Conservation (phyloP, 805 yeast species). For the Saccharomycopsis sp. region DNA sequence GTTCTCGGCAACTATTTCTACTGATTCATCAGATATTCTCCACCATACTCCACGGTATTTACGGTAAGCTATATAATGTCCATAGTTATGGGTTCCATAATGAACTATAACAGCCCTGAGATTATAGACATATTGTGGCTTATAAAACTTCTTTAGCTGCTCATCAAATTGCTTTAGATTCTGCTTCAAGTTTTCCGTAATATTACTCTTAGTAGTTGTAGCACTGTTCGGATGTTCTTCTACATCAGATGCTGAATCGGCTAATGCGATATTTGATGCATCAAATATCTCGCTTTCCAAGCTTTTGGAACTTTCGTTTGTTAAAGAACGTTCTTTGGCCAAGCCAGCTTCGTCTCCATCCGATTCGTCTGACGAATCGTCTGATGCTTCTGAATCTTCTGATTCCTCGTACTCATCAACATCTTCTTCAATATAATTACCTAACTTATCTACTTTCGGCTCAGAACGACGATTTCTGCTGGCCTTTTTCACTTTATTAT, state of each 20-base stretch:
- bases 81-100: slow-evolving; percentile 93
- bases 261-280: not conserved
- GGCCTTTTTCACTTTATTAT: slow-evolving; percentile 15
- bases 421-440: not conserved
- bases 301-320: slow-evolving; percentile 10
- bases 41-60: slow-evolving; percentile 85
- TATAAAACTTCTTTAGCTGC: slow-evolving; percentile 7
- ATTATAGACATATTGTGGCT: slow-evolving; percentile 43
- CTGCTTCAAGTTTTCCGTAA: slow-evolving; percentile 6
- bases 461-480: slow-evolving; percentile 20
- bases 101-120: slow-evolving; percentile 86
- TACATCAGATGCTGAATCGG: slow-evolving; percentile 7
- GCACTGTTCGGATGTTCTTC: not conserved
- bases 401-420: slow-evolving; percentile 22
- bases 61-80: slow-evolving; percentile 92
- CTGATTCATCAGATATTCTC: slow-evolving; percentile 89
- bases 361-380: not conserved
- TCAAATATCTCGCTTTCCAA: slow-evolving; percentile 9
- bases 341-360: not conserved
- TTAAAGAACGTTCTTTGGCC: not conserved
- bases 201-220: not conserved
- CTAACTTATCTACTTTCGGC: not conserved
- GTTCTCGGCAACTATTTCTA: slow-evolving; percentile 68
- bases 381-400: slow-evolving; percentile 10
- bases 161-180: slow-evolving; percentile 34